Evolutionary conservation across 2,329 filamentous ascomycete species (phyloP).

Genomic region (Sclerotinia subarctica): DNA sequence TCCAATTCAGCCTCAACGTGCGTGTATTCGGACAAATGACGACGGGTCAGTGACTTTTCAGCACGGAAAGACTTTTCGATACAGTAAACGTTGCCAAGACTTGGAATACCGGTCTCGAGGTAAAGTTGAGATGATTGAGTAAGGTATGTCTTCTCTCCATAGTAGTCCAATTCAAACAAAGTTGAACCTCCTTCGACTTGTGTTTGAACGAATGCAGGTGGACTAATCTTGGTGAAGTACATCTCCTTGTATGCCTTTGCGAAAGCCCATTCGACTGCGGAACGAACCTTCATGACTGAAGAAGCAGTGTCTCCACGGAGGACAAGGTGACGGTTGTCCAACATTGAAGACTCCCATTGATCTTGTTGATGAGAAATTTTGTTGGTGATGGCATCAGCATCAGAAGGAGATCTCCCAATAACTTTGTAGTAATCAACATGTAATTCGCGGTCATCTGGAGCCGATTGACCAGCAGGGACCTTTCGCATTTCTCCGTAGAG

Average conservation of each 20-base stretch:
- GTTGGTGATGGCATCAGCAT: slow-evolving; percentile 72
- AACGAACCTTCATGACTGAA: slow-evolving; percentile 68
- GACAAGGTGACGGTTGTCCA: slow-evolving; percentile 67
- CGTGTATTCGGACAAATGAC: slow-evolving; percentile 93
- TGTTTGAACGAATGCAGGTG: slow-evolving; percentile 78
- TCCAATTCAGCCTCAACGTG: slow-evolving; percentile 96
- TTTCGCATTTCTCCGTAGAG: slow-evolving; percentile 67
- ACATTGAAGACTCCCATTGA: slow-evolving; percentile 46
- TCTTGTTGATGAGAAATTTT: slow-evolving; percentile 66
- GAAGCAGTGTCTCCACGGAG: slow-evolving; percentile 67
- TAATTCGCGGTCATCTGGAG: slow-evolving; percentile 67
- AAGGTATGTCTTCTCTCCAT: slow-evolving; percentile 85
- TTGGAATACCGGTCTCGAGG: slow-evolving; percentile 89
- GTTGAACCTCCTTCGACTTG: slow-evolving; percentile 74
- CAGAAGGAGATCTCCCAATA: slow-evolving; percentile 65
- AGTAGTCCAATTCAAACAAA: slow-evolving; percentile 54
- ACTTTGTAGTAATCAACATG: slow-evolving; percentile 71
- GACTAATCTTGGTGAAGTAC: slow-evolving; percentile 64
- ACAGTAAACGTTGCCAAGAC: slow-evolving; percentile 92
- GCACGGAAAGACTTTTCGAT: slow-evolving; percentile 99
- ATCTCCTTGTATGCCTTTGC: slow-evolving; percentile 62
- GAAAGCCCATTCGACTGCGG: slow-evolving; percentile 66
- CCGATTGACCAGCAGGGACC: slow-evolving; percentile 63
- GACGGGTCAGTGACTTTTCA: slow-evolving; percentile 90
- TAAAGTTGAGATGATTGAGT: slow-evolving; percentile 98